Base-by-base conservation (phyloP, 106 monocot species). In the Allium sativum region DNA sequence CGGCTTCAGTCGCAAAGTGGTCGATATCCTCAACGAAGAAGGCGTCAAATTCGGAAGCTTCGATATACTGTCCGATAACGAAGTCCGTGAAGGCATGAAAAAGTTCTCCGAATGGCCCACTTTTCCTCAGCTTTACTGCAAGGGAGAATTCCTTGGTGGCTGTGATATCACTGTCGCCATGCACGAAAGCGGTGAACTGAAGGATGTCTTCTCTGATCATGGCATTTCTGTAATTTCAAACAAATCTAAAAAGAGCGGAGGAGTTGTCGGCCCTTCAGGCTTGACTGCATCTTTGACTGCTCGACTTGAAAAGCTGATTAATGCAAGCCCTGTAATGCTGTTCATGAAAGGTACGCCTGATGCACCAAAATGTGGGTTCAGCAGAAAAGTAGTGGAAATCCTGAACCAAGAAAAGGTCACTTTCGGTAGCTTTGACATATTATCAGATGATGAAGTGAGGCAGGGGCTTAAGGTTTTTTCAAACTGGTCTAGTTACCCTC, bases 401-500 rank as follows among this genome's bases (percentile, higher is more conserved):
- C 93, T 93, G 31, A 60, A 82, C 48, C 71, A 85, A 51, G 93
- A 93, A 65, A 85, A 88, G 18, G 67, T 93, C 53, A 58, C 78
- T 41, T 93, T 83, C 59, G 71, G 58, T 55, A 80, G 65, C 70
- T 89, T 85, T 64, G 85, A 93, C 55, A 72, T 93, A 53, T 80
- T 93, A 53, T 72, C 82, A 6, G 83, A 93, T 44, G 88, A 93
- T 45, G 82, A 84, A 82, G 76, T 93, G 9, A 73, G 85, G 53
- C 82, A 82, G 68, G 93, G 85, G 21, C 76, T 93, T 8, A 93
- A 89, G 72, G 68, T 75, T 18, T 76, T 74, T 68, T 93, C 93
- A 8, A 93, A 89, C 68, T 93, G 93, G 93, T 76, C 89, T 8
- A 93, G 93, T 69, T 93, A 78, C 67, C 93, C 93, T 1, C 93